Evolutionary conservation across 169 alveolate species (phyloP), one percentile per base, ranked within the genome.

Genomic region (Eimeria tenella): DNA sequence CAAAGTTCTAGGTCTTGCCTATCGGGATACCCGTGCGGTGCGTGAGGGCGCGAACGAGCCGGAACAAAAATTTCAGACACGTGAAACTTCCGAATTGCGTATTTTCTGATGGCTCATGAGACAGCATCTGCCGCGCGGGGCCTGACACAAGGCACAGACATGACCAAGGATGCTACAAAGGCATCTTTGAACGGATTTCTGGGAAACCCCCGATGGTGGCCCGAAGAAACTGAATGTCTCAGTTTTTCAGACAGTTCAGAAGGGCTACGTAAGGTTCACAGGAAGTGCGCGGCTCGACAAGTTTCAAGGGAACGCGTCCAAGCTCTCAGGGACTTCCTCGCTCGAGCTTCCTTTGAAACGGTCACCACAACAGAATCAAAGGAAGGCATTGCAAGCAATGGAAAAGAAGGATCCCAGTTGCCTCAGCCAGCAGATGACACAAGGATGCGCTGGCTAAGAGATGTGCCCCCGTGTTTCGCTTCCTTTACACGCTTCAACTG

Each of bases 381-480:
- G 23, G 71, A 79, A 79, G 25, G 10, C 70, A n/a, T 3, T 13
- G 70, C 8, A 52, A 8, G 15, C 10, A 68, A 53, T 19, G 23
- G 13, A 6, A 79, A 79, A 21, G 21, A 68, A 19, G 88, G 7
- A 2, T 1, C 9, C 25, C 23, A 50, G 49, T 55, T 53, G 68
- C 11, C 68, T 55, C 56, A n/a, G 15, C 11, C 50, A 21, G 10
- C 70, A 1, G 13, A n/a, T 55, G 70, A 23, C 88, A 79, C 15
- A n/a, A 55, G 55, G 19, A 21, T n/a, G 15, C 55, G 8, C 5
- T 50, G 9, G 21, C 8, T 55, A 3, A 79, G 21, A 53, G 56
- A 79, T 79, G 88, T 79, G 13, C 88, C 88, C 31, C 73, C 88
- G 15, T 79, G 88, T 79, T 55, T 79, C 53, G 88, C 73, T 49